These are phyloP conservation scores for Elsinoe necatrix DNA, from an alignment of 2,329 filamentous ascomycete genomes.

Conservation along the genomic window DNA sequence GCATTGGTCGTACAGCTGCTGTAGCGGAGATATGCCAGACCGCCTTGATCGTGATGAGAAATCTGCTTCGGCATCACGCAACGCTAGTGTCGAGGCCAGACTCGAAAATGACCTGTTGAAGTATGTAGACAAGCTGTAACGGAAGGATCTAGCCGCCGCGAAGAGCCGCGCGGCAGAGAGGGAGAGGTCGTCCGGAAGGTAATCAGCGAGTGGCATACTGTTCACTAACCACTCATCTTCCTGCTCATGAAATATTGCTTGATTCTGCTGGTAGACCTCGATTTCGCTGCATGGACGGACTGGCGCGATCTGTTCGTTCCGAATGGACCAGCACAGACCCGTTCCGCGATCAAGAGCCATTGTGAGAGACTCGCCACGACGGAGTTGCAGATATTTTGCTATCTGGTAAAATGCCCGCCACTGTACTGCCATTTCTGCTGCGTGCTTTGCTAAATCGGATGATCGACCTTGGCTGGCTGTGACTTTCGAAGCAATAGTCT, in stretches of 20 bases:
- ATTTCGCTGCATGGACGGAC: slow-evolving; percentile 70
- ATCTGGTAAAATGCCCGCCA: slow-evolving; percentile 88
- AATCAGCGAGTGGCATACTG: slow-evolving; percentile 20
- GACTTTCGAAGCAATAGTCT: slow-evolving; percentile 61
- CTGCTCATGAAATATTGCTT: slow-evolving; percentile 32
- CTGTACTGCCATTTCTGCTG: slow-evolving; percentile 65
- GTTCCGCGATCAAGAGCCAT: slow-evolving; percentile 63
- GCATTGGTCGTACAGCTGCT: slow-evolving; percentile 67
- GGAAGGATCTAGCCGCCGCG: slow-evolving; percentile 21
- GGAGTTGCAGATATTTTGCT: slow-evolving; percentile 75
- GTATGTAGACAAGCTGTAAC: slow-evolving; percentile 20
- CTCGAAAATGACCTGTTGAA: slow-evolving; percentile 26
- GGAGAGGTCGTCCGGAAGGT: slow-evolving; percentile 17
- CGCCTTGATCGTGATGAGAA: slow-evolving; percentile 9
- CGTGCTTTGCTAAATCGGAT: slow-evolving; percentile 69
- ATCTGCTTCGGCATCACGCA: slow-evolving; percentile 14
- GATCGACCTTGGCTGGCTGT: slow-evolving; percentile 25
- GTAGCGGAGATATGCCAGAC: slow-evolving; percentile 44
- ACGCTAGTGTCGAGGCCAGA: slow-evolving; percentile 13
- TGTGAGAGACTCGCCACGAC: slow-evolving; percentile 71
- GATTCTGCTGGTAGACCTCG: slow-evolving; percentile 68
- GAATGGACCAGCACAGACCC: slow-evolving; percentile 73
- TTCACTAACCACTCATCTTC: slow-evolving; percentile 23
- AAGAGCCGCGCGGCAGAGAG: slow-evolving; percentile 19
- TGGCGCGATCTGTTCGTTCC: slow-evolving; percentile 71